Conservation (phyloP, 441 rosid genomes). For the Adansonia gregorii region DNA sequence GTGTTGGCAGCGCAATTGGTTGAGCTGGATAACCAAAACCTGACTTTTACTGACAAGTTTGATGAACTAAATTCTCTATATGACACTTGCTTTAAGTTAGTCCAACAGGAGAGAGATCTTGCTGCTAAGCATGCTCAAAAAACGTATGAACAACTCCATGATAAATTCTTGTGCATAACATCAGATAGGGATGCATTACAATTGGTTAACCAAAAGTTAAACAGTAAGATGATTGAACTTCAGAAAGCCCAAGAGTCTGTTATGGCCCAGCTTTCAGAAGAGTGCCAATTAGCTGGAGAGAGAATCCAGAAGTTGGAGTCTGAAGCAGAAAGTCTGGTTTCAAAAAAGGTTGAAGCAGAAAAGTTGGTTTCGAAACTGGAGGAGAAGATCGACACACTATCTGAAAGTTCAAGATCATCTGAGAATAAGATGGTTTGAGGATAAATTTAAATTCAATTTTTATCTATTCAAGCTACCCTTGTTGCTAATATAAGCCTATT, state of each 20-base stretch:
- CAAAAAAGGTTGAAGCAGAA: constrained; percentile 58
- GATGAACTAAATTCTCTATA: constrained; percentile 57
- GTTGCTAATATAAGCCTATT: constrained; percentile 34
- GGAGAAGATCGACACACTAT: constrained; percentile 43
- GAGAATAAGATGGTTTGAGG: constrained; percentile 61
- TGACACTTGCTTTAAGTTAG: constrained; percentile 57
- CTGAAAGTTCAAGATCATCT: constrained; percentile 53
- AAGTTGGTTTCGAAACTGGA: constrained; percentile 49
- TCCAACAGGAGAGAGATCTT: constrained; percentile 55
- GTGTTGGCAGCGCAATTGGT: constrained; percentile 50
- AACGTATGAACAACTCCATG: constrained; percentile 56
- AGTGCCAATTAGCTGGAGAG: constrained; percentile 52
- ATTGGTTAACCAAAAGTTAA: constrained; percentile 50
- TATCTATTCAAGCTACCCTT: constrained; percentile 26
- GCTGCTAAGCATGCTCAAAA: constrained; percentile 50
- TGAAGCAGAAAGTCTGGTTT: constrained; percentile 62
- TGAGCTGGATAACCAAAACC: constrained; percentile 61
- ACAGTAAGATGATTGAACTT: constrained; percentile 53
- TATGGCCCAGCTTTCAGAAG: constrained; percentile 53
- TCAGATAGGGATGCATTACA: constrained; percentile 60
- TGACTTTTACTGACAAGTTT: constrained; percentile 50
- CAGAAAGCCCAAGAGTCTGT: constrained; percentile 59
- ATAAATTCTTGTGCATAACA: constrained; percentile 45
- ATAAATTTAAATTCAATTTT: constrained; percentile 20
- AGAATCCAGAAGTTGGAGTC: constrained; percentile 61